phyloP scores from a whole-genome alignment of 129 eudicot genomes.

The Flaveria trinervia region DNA sequence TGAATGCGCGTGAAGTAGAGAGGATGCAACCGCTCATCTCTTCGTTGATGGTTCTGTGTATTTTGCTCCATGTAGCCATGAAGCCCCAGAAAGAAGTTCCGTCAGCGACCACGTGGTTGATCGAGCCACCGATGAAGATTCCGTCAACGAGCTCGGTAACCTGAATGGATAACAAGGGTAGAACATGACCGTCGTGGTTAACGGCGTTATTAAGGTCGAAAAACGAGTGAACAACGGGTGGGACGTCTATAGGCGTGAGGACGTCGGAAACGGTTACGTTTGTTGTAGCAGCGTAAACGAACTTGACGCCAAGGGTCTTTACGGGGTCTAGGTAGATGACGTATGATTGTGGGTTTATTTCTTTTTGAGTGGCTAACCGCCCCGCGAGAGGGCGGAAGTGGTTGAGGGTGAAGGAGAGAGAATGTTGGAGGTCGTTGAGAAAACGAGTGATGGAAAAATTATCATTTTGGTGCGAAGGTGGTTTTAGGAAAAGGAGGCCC shows the following conservation, averaged over 20 bases:
- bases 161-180: slow-evolving; percentile 35
- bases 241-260: slow-evolving; percentile 34
- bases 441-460: slow-evolving; percentile 19
- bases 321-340: slow-evolving; percentile 37
- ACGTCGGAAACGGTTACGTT: slow-evolving; percentile 35
- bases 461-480: background rate
- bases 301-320: slow-evolving; percentile 40
- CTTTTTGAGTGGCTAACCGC: slow-evolving; percentile 38
- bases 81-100: slow-evolving; percentile 64
- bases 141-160: slow-evolving; percentile 45
- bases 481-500: slow-evolving; percentile 48
- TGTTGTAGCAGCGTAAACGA: slow-evolving; percentile 25
- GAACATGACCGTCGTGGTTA: slow-evolving; percentile 50
- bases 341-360: slow-evolving; percentile 37
- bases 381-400: slow-evolving; percentile 50
- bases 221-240: slow-evolving; percentile 30
- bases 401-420: slow-evolving; percentile 49
- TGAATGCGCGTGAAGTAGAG: slow-evolving; percentile 26
- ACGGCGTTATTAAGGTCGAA: slow-evolving; percentile 45
- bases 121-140: slow-evolving; percentile 40
- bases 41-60: slow-evolving; percentile 12
- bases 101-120: slow-evolving; percentile 48
- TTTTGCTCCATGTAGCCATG: slow-evolving; percentile 41
- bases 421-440: slow-evolving; percentile 36
- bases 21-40: too few species aligned